Percentiles rank a stretch among this genome's conserved stretches.
Conservation (phyloP, 2,329 filamentous ascomycete genomes). For the Penicillium sp. region DNA sequence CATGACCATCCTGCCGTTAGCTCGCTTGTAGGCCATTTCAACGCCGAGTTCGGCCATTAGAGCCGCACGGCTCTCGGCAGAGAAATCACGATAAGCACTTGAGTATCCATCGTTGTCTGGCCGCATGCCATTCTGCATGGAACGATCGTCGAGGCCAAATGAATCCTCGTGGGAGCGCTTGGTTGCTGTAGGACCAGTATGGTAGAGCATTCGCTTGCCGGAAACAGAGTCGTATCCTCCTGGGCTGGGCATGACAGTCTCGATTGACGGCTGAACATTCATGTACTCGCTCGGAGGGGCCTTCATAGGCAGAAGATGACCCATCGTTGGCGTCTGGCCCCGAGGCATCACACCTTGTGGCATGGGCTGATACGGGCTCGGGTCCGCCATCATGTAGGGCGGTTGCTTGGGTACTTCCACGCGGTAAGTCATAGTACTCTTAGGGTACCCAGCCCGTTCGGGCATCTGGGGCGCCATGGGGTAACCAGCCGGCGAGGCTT, state of each 20-base stretch:
- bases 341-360: slow-evolving; percentile 23
- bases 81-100: slow-evolving; percentile 24
- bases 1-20: slow-evolving; percentile 35
- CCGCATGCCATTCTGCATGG: slow-evolving; percentile 46
- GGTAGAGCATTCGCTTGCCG: slow-evolving; percentile 32
- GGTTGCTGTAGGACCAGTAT: slow-evolving; percentile 27
- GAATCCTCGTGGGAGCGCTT: slow-evolving; percentile 41
- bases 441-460: slow-evolving; percentile 28
- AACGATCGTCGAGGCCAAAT: slow-evolving; percentile 40
- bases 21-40: slow-evolving; percentile 37
- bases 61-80: slow-evolving; percentile 25
- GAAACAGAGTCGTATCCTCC: slow-evolving; percentile 23
- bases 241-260: slow-evolving; percentile 22
- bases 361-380: slow-evolving; percentile 38
- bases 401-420: slow-evolving; percentile 28
- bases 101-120: slow-evolving; percentile 34
- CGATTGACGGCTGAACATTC: slow-evolving; percentile 26
- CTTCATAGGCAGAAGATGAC: slow-evolving; percentile 38
- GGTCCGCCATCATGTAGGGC: slow-evolving; percentile 39
- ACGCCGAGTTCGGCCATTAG: slow-evolving; percentile 27
- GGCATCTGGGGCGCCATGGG: slow-evolving; percentile 22
- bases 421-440: slow-evolving; percentile 28
- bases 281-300: slow-evolving; percentile 29
- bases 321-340: slow-evolving; percentile 29
- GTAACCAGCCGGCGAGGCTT: slow-evolving; percentile 24